phyloP scores from a whole-genome alignment of 2,329 filamentous ascomycete species.

The Diplodia scrobiculata region DNA sequence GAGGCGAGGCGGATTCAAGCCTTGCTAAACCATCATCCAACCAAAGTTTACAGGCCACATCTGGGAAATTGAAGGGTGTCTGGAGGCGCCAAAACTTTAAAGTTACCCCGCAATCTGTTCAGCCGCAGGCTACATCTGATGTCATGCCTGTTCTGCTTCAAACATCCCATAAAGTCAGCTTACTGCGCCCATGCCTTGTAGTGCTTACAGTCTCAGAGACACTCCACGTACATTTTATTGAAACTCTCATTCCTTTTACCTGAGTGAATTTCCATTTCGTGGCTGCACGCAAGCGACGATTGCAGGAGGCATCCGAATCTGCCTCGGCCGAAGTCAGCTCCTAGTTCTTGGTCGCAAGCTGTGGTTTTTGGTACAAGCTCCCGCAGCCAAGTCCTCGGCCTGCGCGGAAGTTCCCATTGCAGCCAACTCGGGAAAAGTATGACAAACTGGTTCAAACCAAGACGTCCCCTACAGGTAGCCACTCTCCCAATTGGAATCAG shows the following conservation, averaged over 20 bases:
- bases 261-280: neutral
- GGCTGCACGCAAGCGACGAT: neutral
- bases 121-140: neutral
- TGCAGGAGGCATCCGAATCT: neutral
- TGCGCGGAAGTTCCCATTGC: neutral
- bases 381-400: neutral
- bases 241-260: neutral
- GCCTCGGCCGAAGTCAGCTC: neutral
- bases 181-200: neutral
- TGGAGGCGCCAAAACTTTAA: neutral
- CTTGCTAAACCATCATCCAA: neutral
- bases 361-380: neutral
- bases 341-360: neutral
- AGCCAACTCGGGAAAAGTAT: neutral
- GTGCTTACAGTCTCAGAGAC: neutral
- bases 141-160: neutral
- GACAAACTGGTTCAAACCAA: neutral
- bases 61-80: neutral
- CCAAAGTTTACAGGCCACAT: neutral
- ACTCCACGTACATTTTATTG: neutral
- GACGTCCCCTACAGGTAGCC: neutral
- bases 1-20: neutral
- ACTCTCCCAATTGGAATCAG: neutral
- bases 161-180: slow-evolving; percentile 6
- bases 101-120: slow-evolving; percentile 3